These are phyloP conservation scores for Solanum hybrid DNA, from an alignment of 305 asterid genomes.

Conservation along the genomic window DNA sequence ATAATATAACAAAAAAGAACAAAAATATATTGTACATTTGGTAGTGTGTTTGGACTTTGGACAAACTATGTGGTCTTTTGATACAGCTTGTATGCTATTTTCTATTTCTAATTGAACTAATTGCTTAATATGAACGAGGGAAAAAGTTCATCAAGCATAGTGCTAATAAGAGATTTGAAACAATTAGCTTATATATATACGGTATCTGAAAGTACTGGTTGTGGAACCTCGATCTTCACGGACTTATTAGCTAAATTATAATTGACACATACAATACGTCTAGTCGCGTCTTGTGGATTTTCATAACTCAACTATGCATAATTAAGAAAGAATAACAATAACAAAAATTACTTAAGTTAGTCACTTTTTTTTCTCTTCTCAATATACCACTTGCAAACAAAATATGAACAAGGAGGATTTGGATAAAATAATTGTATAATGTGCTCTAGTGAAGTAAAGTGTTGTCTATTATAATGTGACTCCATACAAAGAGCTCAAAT, in stretches of 20 bases:
- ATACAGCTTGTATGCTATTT: not conserved
- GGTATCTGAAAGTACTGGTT: fast-evolving
- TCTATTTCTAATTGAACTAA: not conserved
- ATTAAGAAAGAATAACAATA: not conserved
- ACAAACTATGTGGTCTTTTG: not conserved
- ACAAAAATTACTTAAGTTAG: not conserved
- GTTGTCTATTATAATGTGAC: not conserved
- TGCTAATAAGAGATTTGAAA: not conserved
- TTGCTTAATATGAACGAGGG: not conserved
- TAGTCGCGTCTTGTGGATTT: not conserved
- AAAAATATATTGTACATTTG: not conserved
- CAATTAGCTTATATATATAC: not conserved
- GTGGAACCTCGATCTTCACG: not conserved
- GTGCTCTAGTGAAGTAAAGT: not conserved
- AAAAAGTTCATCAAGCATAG: not conserved
- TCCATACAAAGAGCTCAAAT: not conserved
- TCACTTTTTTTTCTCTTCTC: not conserved
- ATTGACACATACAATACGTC: not conserved
- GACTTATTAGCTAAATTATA: not conserved
- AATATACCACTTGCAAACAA: not conserved
- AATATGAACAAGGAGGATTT: not conserved
- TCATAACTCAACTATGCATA: not conserved
- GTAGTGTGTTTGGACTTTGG: not conserved
- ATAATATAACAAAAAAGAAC: not conserved
- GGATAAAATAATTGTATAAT: not conserved